Base-by-base conservation (phyloP, 164 flowering plant genomes). In the Kalanchoe fedtschenkoi region DNA sequence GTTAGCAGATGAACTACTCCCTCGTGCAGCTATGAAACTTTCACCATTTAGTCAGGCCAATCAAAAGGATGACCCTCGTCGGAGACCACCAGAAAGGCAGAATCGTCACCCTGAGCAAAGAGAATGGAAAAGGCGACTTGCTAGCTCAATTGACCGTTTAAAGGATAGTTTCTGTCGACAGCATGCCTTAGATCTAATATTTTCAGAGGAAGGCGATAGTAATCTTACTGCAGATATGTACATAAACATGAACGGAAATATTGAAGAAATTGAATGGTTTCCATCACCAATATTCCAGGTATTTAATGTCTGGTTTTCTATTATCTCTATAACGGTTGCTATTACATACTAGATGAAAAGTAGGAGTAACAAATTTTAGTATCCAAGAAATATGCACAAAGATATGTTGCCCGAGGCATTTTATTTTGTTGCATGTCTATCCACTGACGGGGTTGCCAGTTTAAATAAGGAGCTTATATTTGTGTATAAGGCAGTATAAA, bases 211-310 rank as follows among this genome's bases (percentile, higher is more conserved):
- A 55, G 96, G 96, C 63, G 93, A 83, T 67, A 80, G 86, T 64
- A 78, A 78, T 72, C 84, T 95, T 62, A 75, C 73, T 75, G 96
- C 99, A 51, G 85, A 85, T 8, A 76, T 89, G 91, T 95, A 95
- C 68, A 69, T 86, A 55, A 81, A 75, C 59, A 77, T 89, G 90
- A 91, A 83, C 70, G 96, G 79, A 63, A 70, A 71, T 76, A 67
- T 46, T n/a, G 89, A 86, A 32, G 96, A 95, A 63, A 65, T 78
- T 1, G 96, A 91, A 30, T 89, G 96, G 97, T 84, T 84, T 65
- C 99, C 99, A 24, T 95, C 99, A 63, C 82, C 75, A 43, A 82
- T 95, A 67, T 95, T 83, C 64, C 97, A 89, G 99, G 99, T 90
- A 80, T 17, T 32, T 44, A 22, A 34, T 14, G 19, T 1, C 14